Evolutionary conservation across 306 rosid species (phyloP), one percentile per base, ranked within the genome.

Genomic region (Styphnolobium japonicum): DNA sequence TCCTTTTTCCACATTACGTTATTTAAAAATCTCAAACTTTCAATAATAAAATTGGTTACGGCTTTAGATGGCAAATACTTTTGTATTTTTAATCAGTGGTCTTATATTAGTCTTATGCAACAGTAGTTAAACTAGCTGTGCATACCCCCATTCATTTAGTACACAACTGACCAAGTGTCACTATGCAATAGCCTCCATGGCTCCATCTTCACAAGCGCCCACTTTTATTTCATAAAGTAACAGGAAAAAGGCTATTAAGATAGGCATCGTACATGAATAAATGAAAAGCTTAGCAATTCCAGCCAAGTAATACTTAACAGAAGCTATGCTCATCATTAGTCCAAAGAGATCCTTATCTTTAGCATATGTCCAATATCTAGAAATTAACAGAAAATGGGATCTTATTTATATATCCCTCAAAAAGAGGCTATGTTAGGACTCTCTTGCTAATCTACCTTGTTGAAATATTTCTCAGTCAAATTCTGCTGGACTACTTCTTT

Each of bases 401-500:
- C 57, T 64, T 29, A 40, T 33, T 52, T 51, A 2, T n/a, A 6
- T 23, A 56, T 60, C 71, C 45, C 57, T 18, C 36, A 40, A 75
- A 33, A 48, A 39, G 60, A 29, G 74, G 61, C 69, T 43, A 74
- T n/a, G 5, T 18, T 39, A 46, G 78, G 21, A 71, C 45, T 14
- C 57, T 19, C 43, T 66, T 67, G 33, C 55, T 57, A 22, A 22
- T 48, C 31, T 57, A 18, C 16, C 57, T 39, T 21, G 52, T 5
- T 64, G 40, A 49, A 15, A 34, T 21, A 72, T 36, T 66, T 65
- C 62, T 85, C 36, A 89, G 79, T 86, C 82, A 31, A 87, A 6
- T 57, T 83, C 88, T 49, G 64, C 62, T 5, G 67, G 36, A 7
- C 70, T 52, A 33, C 86, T 81, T 81, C 86, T 90, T 33, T 88